These are phyloP conservation scores for Erodium moschatum DNA, from an alignment of 441 rosid species.

Conservation along the genomic window DNA sequence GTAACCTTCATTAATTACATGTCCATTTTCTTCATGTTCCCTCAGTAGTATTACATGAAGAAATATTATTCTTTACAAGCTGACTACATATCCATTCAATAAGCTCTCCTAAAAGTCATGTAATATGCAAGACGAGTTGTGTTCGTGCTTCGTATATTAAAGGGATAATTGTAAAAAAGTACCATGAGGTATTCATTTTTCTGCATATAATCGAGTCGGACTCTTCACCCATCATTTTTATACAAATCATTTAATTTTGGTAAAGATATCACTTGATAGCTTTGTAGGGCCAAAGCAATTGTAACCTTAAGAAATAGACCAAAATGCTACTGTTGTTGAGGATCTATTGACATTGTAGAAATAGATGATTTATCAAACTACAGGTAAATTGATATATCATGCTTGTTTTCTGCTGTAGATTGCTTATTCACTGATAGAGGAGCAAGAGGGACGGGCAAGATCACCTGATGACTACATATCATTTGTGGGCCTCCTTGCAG, in stretches of 20 bases:
- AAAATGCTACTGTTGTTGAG: background rate
- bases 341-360: background rate
- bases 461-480: constrained; percentile 67
- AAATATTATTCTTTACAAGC: background rate
- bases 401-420: constrained; percentile 36
- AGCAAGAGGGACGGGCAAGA: constrained; percentile 67
- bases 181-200: too few relatives aligned
- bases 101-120: too few relatives aligned
- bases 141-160: too few relatives aligned
- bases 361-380: background rate
- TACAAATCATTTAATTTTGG: too few relatives aligned
- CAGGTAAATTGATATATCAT: background rate
- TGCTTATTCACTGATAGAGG: constrained; percentile 76
- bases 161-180: too few relatives aligned
- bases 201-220: too few relatives aligned
- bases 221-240: too few relatives aligned
- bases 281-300: background rate
- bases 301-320: background rate
- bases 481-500: constrained; percentile 89
- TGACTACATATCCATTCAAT: background rate
- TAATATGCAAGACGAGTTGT: too few relatives aligned
- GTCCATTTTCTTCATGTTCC: background rate
- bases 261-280: background rate
- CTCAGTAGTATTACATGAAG: background rate
- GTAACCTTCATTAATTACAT: constrained; percentile 18